These are phyloP conservation scores for Senna tora DNA, from an alignment of 306 rosid genomes.

Conservation along the genomic window DNA sequence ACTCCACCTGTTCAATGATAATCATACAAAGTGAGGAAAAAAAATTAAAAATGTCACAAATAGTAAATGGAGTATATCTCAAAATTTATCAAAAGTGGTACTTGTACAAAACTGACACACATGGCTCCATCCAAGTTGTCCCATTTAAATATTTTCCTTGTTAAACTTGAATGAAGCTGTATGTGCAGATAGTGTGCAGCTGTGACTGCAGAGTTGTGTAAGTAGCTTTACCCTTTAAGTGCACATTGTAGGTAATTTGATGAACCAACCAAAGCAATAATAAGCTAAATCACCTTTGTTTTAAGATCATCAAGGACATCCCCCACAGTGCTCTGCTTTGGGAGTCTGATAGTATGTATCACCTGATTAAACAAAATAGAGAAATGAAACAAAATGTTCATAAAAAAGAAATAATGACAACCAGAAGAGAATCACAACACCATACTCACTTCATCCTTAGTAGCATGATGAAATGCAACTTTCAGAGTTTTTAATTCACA, in stretches of 20 bases:
- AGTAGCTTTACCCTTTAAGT: not conserved
- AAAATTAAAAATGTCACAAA: not conserved
- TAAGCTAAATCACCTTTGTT: slow-evolving; percentile 58
- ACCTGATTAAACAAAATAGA: slow-evolving; percentile 49
- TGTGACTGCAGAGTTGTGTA: slow-evolving; percentile 1
- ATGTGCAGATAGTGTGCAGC: slow-evolving; percentile 9
- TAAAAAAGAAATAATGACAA: slow-evolving; percentile 3
- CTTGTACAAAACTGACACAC: slow-evolving; percentile 19
- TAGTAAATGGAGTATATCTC: not conserved
- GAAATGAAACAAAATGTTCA: slow-evolving; percentile 15
- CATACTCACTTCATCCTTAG: slow-evolving; percentile 81
- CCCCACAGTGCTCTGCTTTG: slow-evolving; percentile 84
- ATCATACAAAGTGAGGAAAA: not conserved
- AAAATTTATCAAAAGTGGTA: not conserved
- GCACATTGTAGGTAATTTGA: not conserved
- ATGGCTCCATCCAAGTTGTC: slow-evolving; percentile 10
- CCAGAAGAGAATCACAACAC: slow-evolving; percentile 33
- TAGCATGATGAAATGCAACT: slow-evolving; percentile 81
- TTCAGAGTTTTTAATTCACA: slow-evolving; percentile 85
- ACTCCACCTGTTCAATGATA: slow-evolving; percentile 59
- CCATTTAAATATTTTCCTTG: not conserved
- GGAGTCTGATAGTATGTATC: slow-evolving; percentile 76
- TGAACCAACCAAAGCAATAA: not conserved
- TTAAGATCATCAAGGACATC: slow-evolving; percentile 85
- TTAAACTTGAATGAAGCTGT: slow-evolving; percentile 22